Base-by-base conservation (phyloP, 2,329 filamentous ascomycete genomes). In the Karstenula rhodostoma region DNA sequence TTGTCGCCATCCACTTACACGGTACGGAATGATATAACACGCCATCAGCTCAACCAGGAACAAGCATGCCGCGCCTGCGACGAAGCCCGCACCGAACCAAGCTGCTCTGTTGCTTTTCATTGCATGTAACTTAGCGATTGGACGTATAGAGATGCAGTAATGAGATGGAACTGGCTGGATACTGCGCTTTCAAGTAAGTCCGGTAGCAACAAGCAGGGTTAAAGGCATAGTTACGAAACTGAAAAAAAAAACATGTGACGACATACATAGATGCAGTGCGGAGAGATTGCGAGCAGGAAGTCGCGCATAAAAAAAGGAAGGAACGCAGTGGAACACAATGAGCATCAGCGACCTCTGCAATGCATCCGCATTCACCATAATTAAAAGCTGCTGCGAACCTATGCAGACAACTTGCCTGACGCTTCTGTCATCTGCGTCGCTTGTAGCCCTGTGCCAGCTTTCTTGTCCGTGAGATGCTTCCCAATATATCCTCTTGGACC, bases 401-500 rank as follows among this genome's bases (percentile, higher is more conserved):
- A 37, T 15, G 17, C 51, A 13, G 51, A 13, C 5, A 23, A 33
- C 25, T 54, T 43, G 32, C 7, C 32, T 13, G 27, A 17, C 43
- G n/a, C 4, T 13, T 48, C 22, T 33, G 22, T 46, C 33, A 23
- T 17, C 32, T 59, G 43, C 5, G 42, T 47, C 13, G 25, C 22
- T 23, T 7, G 27, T 12, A 17, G 8, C 8, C 33, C 27, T 44
- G n/a, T 25, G 29, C 32, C 23, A 10, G 22, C 17, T 22, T 27
- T 42, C 37, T 56, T 67, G 61, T 62, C 63, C 2, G 44, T 51
- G 27, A 75, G 48, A 59, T 69, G 60, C 61, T 67, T 71, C 29
- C 67, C 67, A 61, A 77, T 57, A 55, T 73, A 74, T 1, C 75
- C 75, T 17, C 53, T 66, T 23, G 61, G 44, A 1, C 74, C 73